Conservation (phyloP, 2,329 filamentous ascomycete genomes). For the Claviceps arundinis region DNA sequence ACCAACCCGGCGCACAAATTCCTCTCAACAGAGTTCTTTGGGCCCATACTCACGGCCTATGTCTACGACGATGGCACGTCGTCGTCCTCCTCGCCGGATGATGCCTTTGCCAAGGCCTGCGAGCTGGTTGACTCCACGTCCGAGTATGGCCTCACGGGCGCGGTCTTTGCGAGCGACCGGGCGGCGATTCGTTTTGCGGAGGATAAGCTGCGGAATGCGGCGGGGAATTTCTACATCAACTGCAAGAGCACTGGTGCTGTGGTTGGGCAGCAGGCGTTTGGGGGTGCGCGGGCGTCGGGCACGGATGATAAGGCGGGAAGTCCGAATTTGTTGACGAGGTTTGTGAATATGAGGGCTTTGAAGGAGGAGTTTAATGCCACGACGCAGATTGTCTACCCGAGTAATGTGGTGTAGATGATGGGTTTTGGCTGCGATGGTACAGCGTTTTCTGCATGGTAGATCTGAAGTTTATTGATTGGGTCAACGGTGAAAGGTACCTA, state of each 20-base stretch:
- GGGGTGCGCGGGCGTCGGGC: slow-evolving; percentile 52
- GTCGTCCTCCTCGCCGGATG: slow-evolving; percentile 4
- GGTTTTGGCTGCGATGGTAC: neutral
- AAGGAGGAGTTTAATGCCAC: slow-evolving; percentile 64
- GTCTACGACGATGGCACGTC: slow-evolving; percentile 58
- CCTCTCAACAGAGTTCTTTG: slow-evolving; percentile 69
- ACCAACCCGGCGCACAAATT: slow-evolving; percentile 61
- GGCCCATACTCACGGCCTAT: slow-evolving; percentile 60
- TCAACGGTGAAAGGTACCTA: too few species aligned
- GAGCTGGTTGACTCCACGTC: slow-evolving; percentile 55
- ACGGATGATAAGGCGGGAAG: slow-evolving; percentile 65
- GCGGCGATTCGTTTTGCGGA: slow-evolving; percentile 54
- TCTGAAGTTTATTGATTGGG: too few species aligned
- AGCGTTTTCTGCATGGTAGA: too few species aligned
- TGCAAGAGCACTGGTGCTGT: slow-evolving; percentile 67
- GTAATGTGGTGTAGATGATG: slow-evolving; percentile 46
- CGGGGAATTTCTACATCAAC: slow-evolving; percentile 80
- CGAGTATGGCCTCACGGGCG: slow-evolving; percentile 67
- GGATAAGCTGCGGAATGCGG: slow-evolving; percentile 55
- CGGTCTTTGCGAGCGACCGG: slow-evolving; percentile 61
- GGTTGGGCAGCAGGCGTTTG: slow-evolving; percentile 61
- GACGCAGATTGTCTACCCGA: slow-evolving; percentile 52
- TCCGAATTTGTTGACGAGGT: slow-evolving; percentile 47
- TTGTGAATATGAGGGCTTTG: slow-evolving; percentile 53
- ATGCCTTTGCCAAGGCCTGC: slow-evolving; percentile 46